phyloP scores from a whole-genome alignment of 129 eudicot genomes.

The Artemisia argyi region DNA sequence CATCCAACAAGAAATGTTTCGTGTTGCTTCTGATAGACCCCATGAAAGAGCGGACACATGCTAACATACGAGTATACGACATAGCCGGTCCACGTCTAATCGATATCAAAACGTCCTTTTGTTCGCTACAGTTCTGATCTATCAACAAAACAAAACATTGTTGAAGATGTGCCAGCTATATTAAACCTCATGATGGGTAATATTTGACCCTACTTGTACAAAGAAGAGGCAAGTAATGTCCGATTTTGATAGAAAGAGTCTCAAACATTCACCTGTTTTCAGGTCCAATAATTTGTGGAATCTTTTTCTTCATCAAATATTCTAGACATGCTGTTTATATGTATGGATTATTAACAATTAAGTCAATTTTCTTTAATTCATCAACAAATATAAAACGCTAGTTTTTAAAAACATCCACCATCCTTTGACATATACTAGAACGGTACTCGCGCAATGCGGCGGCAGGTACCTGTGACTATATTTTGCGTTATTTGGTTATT shows the following conservation, averaged over 20 bases:
- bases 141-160: slow-evolving; percentile 4
- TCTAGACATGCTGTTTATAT: background rate
- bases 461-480: no score
- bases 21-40: background rate
- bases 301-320: background rate
- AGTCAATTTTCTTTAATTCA: no score
- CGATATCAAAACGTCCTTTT: slow-evolving; percentile 4
- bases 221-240: slow-evolving; percentile 14
- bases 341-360: background rate
- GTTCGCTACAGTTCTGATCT: background rate
- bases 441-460: no score
- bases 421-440: no score
- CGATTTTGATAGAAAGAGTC: slow-evolving; percentile 18
- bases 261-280: slow-evolving; percentile 25
- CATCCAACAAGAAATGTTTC: slow-evolving; percentile 10
- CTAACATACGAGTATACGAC: slow-evolving; percentile 17
- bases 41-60: background rate
- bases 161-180: slow-evolving; percentile 28
- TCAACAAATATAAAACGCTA: no score
- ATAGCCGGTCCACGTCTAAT: slow-evolving; percentile 9
- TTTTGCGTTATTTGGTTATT: no score
- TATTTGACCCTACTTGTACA: slow-evolving; percentile 36
- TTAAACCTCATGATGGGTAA: slow-evolving; percentile 17
- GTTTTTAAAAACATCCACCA: no score
- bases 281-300: slow-evolving; percentile 25